These are phyloP conservation scores for Penicillium pulvis DNA, from an alignment of 495 filamentous ascomycete genomes.

Conservation along the genomic window DNA sequence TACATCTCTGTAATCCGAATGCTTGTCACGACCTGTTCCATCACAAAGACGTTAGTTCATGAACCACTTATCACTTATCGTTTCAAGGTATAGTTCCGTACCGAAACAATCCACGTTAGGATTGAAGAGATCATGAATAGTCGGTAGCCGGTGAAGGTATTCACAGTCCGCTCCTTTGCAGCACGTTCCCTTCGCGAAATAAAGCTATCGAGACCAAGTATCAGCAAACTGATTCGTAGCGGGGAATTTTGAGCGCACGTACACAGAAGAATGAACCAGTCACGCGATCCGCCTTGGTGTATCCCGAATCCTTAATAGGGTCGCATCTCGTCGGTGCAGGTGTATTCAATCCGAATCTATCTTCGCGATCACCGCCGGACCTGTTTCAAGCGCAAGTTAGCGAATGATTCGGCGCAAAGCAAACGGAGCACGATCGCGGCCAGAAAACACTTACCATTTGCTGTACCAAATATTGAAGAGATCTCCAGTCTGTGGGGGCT, in stretches of 20 bases:
- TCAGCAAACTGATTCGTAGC: not conserved
- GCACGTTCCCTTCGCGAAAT: constrained; percentile 83
- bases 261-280: constrained; percentile 81
- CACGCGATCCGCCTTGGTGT: constrained; percentile 83
- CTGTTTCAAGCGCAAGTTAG: constrained; percentile 27
- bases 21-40: constrained; percentile 20
- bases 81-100: not conserved
- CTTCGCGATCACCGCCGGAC: constrained; percentile 73
- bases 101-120: constrained; percentile 91
- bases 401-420: not conserved
- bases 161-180: constrained; percentile 90
- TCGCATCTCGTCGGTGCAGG: constrained; percentile 79
- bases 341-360: constrained; percentile 78
- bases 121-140: constrained; percentile 80
- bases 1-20: constrained; percentile 20
- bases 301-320: constrained; percentile 78
- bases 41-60: not conserved
- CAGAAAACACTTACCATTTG: constrained; percentile 70
- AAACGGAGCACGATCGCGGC: not conserved
- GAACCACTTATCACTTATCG: not conserved
- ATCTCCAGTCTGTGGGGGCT: constrained; percentile 85
- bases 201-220: constrained; percentile 47
- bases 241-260: not conserved
- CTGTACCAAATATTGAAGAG: constrained; percentile 95
- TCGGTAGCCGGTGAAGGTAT: constrained; percentile 87